Evolutionary conservation across 202 grass and related monocot species (phyloP), one percentile per base, ranked within the genome.

Genomic region (Carex arenaria): DNA sequence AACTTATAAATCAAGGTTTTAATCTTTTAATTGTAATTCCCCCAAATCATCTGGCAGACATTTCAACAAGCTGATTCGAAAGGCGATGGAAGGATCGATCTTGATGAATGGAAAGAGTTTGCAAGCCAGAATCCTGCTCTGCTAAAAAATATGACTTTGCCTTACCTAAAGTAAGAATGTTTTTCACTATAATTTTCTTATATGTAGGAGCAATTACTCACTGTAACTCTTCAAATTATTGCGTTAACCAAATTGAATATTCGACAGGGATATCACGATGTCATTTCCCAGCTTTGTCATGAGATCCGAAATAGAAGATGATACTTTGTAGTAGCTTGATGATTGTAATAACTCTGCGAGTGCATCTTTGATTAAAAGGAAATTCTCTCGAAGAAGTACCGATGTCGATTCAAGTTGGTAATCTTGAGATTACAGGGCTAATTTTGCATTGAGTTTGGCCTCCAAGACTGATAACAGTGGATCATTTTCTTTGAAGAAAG

Each of bases 111-210:
- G 95, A 91, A 89, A 53, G 72, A 49, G 4, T 88, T 98, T 3
- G 89, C 83, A 1, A 86, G 85, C 55, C 69, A 85, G 84, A 90
- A 93, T 54, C 92, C 92, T 1, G 71, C 85, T 72, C 87, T 98
- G 81, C 61, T 95, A 17, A 93, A 89, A 85, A 98, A 98, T 49
- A 95, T 98, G 89, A 93, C 85, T 47, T 85, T 98, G 60, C 95
- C 95, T n/a, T 98, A 95, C 72, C 78, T 94, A 3, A 91, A 91
- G 88, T 94, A 88, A 89, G 87, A 81, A 12, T 10, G 61, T 40
- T 69, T 14, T 47, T 59, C 64, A 74, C 2, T 54, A 47, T 5
- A 59, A 61, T 84, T 84, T 84, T 72, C 14, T 51, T 49, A 23
- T 7, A 36, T 18, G 4, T 64, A 19, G 30, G 10, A 78, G 7